These are phyloP conservation scores for Ramaria sp. DNA, from an alignment of 768 basidiomycete species.

Conservation along the genomic window DNA sequence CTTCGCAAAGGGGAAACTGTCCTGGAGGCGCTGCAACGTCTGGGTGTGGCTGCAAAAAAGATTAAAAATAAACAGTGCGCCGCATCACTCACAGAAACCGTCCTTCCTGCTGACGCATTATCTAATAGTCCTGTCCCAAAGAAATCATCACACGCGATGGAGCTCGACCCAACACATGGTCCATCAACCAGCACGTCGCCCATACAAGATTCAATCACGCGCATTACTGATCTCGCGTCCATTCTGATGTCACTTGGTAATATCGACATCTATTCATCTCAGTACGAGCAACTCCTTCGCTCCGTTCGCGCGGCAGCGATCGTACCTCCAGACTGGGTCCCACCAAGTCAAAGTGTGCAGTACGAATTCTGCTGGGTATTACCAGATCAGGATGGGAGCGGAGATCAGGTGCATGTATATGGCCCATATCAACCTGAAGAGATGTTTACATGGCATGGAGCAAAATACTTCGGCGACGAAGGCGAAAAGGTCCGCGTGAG, in stretches of 20 bases:
- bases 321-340: constrained; percentile 60
- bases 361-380: constrained; percentile 80
- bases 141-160: constrained; percentile 26
- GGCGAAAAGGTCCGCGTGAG: constrained; percentile 77
- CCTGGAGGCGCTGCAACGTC: constrained; percentile 75
- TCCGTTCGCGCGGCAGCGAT: constrained; percentile 59
- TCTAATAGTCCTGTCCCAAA: not conserved
- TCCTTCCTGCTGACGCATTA: not conserved
- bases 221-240: constrained; percentile 80
- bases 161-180: constrained; percentile 28
- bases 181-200: constrained; percentile 12
- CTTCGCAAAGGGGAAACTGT: constrained; percentile 89
- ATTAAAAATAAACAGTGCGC: constrained; percentile 15
- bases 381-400: constrained; percentile 34
- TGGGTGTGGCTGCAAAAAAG: constrained; percentile 63
- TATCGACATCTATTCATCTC: constrained; percentile 74
- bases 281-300: constrained; percentile 78
- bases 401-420: constrained; percentile 28
- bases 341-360: constrained; percentile 28
- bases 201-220: constrained; percentile 39
- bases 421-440: constrained; percentile 79
- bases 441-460: constrained; percentile 69
- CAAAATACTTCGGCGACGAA: constrained; percentile 65
- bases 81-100: not conserved
- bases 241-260: constrained; percentile 81